Base-by-base conservation (phyloP, 352 stramenopile species). In the Halophytophthora polymorphica region DNA sequence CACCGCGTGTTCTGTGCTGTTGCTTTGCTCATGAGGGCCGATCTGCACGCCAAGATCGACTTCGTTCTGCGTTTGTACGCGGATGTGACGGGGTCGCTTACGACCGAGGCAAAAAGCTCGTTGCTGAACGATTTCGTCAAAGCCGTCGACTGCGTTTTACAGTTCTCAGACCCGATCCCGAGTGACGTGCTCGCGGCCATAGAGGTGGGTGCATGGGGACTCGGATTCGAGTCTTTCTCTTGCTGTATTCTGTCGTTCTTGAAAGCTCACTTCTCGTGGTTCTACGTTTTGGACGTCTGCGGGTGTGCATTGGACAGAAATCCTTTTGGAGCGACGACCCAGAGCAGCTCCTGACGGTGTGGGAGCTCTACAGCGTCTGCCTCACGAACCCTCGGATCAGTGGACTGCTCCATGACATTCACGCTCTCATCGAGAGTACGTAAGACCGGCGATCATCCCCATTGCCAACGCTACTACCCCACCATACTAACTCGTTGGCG, bases 11-110 rank as follows among this genome's bases (percentile, higher is more conserved):
- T 88, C 19, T 84, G 71, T 41, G 58, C 61, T 8, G 55, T 88
- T n/a, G 71, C 68, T 21, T 58, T 88, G 46, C 50, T 87, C 25
- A 77, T 76, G 44, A 61, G 40, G 19, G 67, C 68, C 2, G 71
- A 88, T 42, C 52, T 87, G 11, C 71, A 87, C 35, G 59, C 64
- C 5, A 86, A 90, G 53, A 61, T 88, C 21, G 61, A 59, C 15
- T 88, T 85, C 39, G 36, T 90, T 15, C 56, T 88, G 44, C 65
- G 69, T 1, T 35, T 88, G 19, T 88, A 90, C 33, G 71, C 70
- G 2, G 66, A 90, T n/a, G 49, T 56, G 6, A 48, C 64, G 23
- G 70, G 69, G 6, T 25, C 60, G n/a, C 57, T 88, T 2, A 68
- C 64, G 0, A n/a, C 39, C 0, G 73, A 87, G 13, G 63, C 60